A percentile compares a stretch with the other conserved stretches of the same genome.
Conservation (phyloP, 768 basidiomycete species). For the Suillus subalutaceus region DNA sequence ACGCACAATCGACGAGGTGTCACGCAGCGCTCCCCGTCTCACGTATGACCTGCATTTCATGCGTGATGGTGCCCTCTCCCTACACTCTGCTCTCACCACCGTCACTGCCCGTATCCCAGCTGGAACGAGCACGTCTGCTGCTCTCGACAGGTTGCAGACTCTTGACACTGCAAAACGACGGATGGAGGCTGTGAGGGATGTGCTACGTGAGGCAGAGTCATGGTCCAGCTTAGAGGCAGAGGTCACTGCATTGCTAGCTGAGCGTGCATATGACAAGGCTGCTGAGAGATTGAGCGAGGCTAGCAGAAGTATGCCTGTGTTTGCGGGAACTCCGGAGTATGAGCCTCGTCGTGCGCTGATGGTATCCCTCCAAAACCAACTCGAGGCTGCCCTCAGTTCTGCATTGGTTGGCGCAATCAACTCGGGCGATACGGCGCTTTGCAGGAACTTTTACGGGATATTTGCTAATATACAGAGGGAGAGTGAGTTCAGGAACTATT, state of each 20-base stretch:
- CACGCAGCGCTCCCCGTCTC: conserved; percentile 86
- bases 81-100: conserved; percentile 66
- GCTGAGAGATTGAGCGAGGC: conserved; percentile 93
- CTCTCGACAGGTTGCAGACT: conserved; percentile 76
- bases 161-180: conserved; percentile 82
- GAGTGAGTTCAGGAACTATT: conserved; percentile 91
- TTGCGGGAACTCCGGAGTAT: conserved; percentile 90
- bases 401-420: conserved; percentile 88
- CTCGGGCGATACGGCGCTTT: conserved; percentile 70
- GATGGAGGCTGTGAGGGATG: conserved; percentile 90
- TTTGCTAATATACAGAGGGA: conserved; percentile 92
- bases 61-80: conserved; percentile 83
- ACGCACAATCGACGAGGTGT: conserved; percentile 89
- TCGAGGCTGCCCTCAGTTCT: conserved; percentile 91
- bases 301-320: conserved; percentile 85
- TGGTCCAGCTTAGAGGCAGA: conserved; percentile 97
- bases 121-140: conserved; percentile 52
- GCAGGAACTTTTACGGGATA: conserved; percentile 80
- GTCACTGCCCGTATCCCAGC: conserved; percentile 42
- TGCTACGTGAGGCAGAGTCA: conserved; percentile 91
- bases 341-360: conserved; percentile 84
- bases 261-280: conserved; percentile 82
- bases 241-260: conserved; percentile 80
- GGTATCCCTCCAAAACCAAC: conserved; percentile 92
- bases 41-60: conserved; percentile 98